A percentile compares a stretch with the other conserved stretches of the same genome.
These are phyloP conservation scores for Neonectria faginata DNA, from an alignment of 2,329 filamentous ascomycete species.

Conservation along the genomic window DNA sequence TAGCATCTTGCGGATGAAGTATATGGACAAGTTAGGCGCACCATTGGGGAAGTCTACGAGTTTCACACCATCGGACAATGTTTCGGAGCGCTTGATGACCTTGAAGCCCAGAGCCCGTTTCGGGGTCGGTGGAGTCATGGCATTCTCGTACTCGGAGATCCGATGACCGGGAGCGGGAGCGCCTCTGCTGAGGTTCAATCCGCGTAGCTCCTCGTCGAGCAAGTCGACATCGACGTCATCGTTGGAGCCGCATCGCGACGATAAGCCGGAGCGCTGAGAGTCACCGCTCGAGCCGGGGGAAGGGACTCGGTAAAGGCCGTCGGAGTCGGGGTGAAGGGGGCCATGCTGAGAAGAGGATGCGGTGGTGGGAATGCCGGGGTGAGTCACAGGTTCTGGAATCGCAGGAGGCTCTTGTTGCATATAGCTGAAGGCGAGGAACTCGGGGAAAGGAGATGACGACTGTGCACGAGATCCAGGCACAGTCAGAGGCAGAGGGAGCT, in stretches of 20 bases:
- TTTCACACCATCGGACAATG: conserved; percentile 55
- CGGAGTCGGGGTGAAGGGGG: conserved; percentile 59
- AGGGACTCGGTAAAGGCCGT: conserved; percentile 50
- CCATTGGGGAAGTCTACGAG: conserved; percentile 82
- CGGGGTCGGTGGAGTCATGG: conserved; percentile 60
- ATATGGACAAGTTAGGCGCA: conserved; percentile 55
- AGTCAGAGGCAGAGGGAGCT: conserved; percentile 53
- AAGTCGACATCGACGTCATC: conserved; percentile 55
- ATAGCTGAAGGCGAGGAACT: conserved; percentile 62
- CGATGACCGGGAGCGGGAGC: conserved; percentile 61
- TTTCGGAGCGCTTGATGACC: conserved; percentile 62
- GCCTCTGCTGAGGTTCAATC: conserved; percentile 60
- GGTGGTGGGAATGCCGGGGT: conserved; percentile 51
- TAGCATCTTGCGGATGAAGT: conserved; percentile 18
- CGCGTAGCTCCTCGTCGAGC: conserved; percentile 63
- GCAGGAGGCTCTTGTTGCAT: conserved; percentile 71
- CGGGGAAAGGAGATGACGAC: conserved; percentile 53
- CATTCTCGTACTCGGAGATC: conserved; percentile 72
- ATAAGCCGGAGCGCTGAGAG: conserved; percentile 52
- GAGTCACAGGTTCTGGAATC: conserved; percentile 57
- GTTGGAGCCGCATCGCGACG: conserved; percentile 43
- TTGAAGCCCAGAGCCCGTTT: conserved; percentile 66
- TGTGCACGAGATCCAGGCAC: conserved; percentile 65
- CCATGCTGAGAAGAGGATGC: conserved; percentile 66
- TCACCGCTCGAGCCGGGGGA: conserved; percentile 50